Percentiles rank a stretch among this genome's conserved stretches.
Evolutionary conservation across 2,329 filamentous ascomycete genomes (phyloP).

Genomic region (Fusarium mangiferae): DNA sequence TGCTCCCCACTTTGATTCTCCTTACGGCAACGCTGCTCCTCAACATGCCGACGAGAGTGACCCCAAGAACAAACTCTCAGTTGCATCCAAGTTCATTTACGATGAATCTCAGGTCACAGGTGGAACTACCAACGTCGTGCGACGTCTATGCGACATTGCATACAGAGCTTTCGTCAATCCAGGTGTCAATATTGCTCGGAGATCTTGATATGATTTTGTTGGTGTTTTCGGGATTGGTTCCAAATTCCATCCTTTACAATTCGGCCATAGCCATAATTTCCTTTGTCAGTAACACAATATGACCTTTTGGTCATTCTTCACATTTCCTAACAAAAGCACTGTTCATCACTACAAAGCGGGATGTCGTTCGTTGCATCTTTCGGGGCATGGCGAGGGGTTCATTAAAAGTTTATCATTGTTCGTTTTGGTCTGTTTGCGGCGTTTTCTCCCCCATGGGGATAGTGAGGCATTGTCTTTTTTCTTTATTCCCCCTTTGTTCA

Average conservation of each 20-base stretch:
- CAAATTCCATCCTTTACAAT: neutral
- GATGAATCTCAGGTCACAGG: conserved; percentile 70
- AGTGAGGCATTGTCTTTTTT: conserved; percentile 38
- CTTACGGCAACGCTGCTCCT: conserved; percentile 65
- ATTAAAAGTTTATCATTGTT: conserved; percentile 40
- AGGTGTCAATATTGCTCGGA: conserved; percentile 58
- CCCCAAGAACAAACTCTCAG: conserved; percentile 72
- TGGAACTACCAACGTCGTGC: conserved; percentile 79
- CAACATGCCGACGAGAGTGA: conserved; percentile 74
- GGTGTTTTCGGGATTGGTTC: neutral
- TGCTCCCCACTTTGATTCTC: conserved; percentile 71
- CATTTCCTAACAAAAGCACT: conserved; percentile 34
- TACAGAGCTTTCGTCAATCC: conserved; percentile 67
- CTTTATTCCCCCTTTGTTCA: conserved; percentile 28
- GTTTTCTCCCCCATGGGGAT: conserved; percentile 37
- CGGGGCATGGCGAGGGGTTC: conserved; percentile 48
- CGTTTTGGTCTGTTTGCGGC: conserved; percentile 35
- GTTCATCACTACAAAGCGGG: conserved; percentile 27
- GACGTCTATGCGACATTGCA: conserved; percentile 75
- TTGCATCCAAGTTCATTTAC: conserved; percentile 76
- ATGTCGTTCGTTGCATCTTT: conserved; percentile 45
- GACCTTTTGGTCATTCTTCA: conserved; percentile 13
- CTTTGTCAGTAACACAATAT: conserved; percentile 29
- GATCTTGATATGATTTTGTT: conserved; percentile 21
- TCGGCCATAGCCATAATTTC: conserved; percentile 28